These are phyloP conservation scores for Camelina sativa DNA, from an alignment of 345 rosid species.

Conservation along the genomic window DNA sequence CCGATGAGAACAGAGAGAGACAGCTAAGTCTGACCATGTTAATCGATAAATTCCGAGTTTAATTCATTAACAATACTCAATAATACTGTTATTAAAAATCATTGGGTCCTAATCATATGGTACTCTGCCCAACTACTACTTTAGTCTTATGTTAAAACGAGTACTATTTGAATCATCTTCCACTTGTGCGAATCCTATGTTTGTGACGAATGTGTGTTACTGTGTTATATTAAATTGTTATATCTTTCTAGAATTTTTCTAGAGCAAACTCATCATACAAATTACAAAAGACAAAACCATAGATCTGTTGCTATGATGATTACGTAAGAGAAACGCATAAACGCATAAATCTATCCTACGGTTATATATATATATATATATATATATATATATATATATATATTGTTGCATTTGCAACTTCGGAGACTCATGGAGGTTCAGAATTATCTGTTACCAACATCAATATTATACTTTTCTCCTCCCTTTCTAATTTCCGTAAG, in stretches of 20 bases:
- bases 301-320: neutral
- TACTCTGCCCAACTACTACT: neutral
- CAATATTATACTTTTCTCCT: neutral
- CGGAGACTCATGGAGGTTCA: conserved; percentile 12
- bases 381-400: conserved; percentile 10
- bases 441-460: neutral
- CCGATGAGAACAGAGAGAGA: neutral
- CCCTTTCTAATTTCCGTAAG: neutral
- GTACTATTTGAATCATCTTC: neutral
- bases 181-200: neutral
- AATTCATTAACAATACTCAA: too few relatives aligned
- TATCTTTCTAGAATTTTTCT: too few relatives aligned
- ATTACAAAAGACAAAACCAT: neutral
- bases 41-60: neutral
- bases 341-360: too few relatives aligned
- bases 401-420: conserved; percentile 17
- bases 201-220: neutral
- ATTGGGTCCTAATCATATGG: neutral
- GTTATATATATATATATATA: neutral
- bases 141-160: neutral
- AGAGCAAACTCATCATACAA: too few relatives aligned
- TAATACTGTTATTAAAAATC: too few relatives aligned
- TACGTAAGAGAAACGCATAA: too few relatives aligned
- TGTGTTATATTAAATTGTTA: too few relatives aligned
- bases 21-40: neutral